A percentile compares a stretch with the other conserved stretches of the same genome.
Evolutionary conservation across 2,329 filamentous ascomycete species (phyloP).

Genomic region (Rhytidhysteron rufulum): DNA sequence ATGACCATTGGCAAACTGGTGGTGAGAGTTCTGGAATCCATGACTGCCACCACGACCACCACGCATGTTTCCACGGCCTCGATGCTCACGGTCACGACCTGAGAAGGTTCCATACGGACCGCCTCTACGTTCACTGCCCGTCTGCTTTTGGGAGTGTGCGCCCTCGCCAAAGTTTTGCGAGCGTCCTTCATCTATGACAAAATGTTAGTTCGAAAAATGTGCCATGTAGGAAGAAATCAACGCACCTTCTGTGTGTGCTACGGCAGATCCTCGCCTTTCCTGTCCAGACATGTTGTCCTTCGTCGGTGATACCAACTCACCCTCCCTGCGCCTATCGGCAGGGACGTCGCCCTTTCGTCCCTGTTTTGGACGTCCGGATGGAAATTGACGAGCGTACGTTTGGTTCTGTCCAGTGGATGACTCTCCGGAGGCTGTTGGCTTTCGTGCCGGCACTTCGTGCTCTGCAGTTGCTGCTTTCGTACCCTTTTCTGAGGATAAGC

Average conservation of each 20-base stretch:
- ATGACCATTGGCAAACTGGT: constrained; percentile 40
- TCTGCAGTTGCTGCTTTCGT: constrained; percentile 19
- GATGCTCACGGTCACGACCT: constrained; percentile 42
- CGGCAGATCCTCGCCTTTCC: constrained; percentile 26
- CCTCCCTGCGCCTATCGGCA: constrained; percentile 29
- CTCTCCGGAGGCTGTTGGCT: constrained; percentile 15
- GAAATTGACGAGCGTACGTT: constrained; percentile 26
- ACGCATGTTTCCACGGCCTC: constrained; percentile 45
- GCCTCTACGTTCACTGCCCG: constrained; percentile 27
- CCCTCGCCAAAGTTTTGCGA: constrained; percentile 24
- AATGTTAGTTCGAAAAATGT: neutral
- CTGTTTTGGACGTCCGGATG: constrained; percentile 24
- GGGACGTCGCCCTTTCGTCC: constrained; percentile 27
- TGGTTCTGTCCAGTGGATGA: constrained; percentile 13
- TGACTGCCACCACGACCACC: constrained; percentile 38
- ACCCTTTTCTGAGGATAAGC: constrained; percentile 24
- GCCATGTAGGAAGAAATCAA: neutral
- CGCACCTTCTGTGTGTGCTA: constrained; percentile 31
- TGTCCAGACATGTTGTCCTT: constrained; percentile 27
- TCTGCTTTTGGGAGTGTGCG: constrained; percentile 22
- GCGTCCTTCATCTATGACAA: constrained; percentile 28
- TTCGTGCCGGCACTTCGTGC: constrained; percentile 19
- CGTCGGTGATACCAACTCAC: constrained; percentile 21
- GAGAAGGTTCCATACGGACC: constrained; percentile 34
- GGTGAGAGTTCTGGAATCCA: constrained; percentile 26